Conservation (phyloP, 2,329 filamentous ascomycete genomes). For the Phialocephala sp. region DNA sequence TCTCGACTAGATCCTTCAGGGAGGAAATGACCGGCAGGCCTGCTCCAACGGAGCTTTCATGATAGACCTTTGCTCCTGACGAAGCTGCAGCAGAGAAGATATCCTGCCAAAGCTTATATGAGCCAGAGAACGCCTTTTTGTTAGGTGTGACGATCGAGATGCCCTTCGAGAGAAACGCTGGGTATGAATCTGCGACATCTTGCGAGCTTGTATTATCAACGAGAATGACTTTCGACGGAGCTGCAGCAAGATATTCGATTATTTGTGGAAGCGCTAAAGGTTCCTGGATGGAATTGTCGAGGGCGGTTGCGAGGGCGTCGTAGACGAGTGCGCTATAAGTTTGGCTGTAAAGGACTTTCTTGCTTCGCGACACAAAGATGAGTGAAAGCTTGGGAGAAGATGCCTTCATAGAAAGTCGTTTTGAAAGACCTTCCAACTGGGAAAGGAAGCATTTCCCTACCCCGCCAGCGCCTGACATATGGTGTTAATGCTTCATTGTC, state of each 20-base stretch:
- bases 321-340: constrained; percentile 73
- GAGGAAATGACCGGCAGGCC: constrained; percentile 94
- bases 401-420: constrained; percentile 62
- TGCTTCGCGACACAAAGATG: constrained; percentile 85
- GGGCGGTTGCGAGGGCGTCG: constrained; percentile 63
- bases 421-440: constrained; percentile 74
- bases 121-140: constrained; percentile 95
- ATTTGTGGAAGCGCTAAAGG: constrained; percentile 73
- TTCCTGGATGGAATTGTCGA: constrained; percentile 67
- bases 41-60: constrained; percentile 93
- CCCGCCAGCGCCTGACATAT: constrained; percentile 77
- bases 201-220: constrained; percentile 97
- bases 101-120: constrained; percentile 80
- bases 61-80: constrained; percentile 83
- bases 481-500: constrained; percentile 18
- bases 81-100: constrained; percentile 78
- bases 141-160: constrained; percentile 95
- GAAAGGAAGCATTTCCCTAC: constrained; percentile 90
- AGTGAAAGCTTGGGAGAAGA: constrained; percentile 67
- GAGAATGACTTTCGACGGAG: constrained; percentile 79
- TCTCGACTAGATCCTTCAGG: constrained; percentile 90
- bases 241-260: constrained; percentile 76
- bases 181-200: constrained; percentile 83
- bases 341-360: constrained; percentile 77
- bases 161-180: constrained; percentile 77